A percentile compares a stretch with the other conserved stretches of the same genome.
Evolutionary conservation across 495 filamentous ascomycete genomes (phyloP).

Genomic region (Penicilliopsis zonata): DNA sequence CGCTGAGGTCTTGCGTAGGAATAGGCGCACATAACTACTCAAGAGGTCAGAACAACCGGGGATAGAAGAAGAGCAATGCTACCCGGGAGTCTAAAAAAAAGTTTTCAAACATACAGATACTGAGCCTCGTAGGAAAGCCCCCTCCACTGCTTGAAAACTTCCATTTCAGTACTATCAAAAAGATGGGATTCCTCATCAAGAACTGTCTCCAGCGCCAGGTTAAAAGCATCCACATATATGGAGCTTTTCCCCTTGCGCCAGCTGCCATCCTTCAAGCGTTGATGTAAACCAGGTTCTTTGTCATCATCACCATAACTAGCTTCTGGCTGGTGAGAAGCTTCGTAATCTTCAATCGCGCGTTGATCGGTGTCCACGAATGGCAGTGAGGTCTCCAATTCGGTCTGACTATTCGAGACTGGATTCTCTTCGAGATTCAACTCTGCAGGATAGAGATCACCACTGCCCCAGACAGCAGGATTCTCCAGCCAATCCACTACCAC

Average conservation of each 20-base stretch:
- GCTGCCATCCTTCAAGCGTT: slow-evolving; percentile 38
- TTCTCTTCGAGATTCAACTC: slow-evolving; percentile 26
- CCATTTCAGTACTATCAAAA: slow-evolving; percentile 69
- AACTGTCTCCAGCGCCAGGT: slow-evolving; percentile 82
- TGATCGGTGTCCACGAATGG: slow-evolving; percentile 54
- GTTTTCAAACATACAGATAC: slow-evolving; percentile 57
- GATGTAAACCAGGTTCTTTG: slow-evolving; percentile 22
- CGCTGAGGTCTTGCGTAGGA: slow-evolving; percentile 84
- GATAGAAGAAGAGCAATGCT: slow-evolving; percentile 2
- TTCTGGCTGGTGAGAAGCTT: slow-evolving; percentile 37
- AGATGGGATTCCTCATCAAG: slow-evolving; percentile 81
- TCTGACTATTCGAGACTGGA: slow-evolving; percentile 29
- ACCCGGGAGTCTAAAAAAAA: neutral
- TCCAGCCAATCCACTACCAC: slow-evolving; percentile 5
- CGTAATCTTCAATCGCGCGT: slow-evolving; percentile 72
- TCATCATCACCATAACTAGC: slow-evolving; percentile 10
- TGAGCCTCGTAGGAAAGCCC: slow-evolving; percentile 73
- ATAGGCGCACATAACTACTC: slow-evolving; percentile 75
- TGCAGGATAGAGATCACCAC: slow-evolving; percentile 11
- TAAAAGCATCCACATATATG: slow-evolving; percentile 97
- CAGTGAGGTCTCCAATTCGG: slow-evolving; percentile 68
- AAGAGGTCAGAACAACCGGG: neutral
- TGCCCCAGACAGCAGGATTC: slow-evolving; percentile 7
- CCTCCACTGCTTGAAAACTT: slow-evolving; percentile 68
- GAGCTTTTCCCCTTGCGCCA: slow-evolving; percentile 63